Conservation (phyloP, 768 basidiomycete species). For the Jaapia argillacea region DNA sequence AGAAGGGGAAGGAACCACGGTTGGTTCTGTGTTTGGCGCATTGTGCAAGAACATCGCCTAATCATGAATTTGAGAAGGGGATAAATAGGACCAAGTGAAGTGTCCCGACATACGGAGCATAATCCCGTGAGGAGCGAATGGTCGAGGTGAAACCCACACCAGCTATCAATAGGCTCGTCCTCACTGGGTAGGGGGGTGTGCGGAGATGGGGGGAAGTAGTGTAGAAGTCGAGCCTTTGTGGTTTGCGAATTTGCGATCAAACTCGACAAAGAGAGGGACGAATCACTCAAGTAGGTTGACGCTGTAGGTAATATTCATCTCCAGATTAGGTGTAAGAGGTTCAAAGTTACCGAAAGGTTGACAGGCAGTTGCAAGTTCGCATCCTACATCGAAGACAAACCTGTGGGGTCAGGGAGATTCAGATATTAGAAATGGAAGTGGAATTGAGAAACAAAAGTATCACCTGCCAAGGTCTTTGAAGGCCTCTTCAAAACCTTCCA, state of each 20-base stretch:
- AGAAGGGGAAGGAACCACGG: conserved; percentile 55
- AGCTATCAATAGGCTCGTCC: conserved; percentile 70
- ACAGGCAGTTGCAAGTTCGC: conserved; percentile 76
- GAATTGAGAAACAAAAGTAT: no score
- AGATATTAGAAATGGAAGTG: not conserved
- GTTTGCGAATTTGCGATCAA: conserved; percentile 73
- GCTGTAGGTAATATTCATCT: conserved; percentile 28
- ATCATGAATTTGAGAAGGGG: conserved; percentile 2
- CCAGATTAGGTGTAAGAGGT: conserved; percentile 2
- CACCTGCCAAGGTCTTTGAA: conserved; percentile 82
- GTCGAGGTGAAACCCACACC: conserved; percentile 95
- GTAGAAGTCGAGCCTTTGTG: conserved; percentile 88
- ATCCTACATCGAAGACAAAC: conserved; percentile 77
- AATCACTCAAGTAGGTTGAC: conserved; percentile 53
- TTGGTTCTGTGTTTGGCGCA: conserved; percentile 26
- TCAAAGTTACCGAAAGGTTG: conserved; percentile 70
- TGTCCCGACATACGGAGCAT: conserved; percentile 66
- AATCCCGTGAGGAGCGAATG: conserved; percentile 88
- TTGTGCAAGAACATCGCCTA: conserved; percentile 76
- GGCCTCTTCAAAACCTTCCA: conserved; percentile 75
- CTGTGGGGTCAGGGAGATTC: conserved; percentile 23
- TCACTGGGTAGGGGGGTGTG: conserved; percentile 27
- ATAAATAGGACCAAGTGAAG: conserved; percentile 1
- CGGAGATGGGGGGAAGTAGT: conserved; percentile 78
- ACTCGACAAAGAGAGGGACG: conserved; percentile 55